These are phyloP conservation scores for Cladophialophora exuberans DNA, from an alignment of 2,329 filamentous ascomycete genomes.

Conservation along the genomic window DNA sequence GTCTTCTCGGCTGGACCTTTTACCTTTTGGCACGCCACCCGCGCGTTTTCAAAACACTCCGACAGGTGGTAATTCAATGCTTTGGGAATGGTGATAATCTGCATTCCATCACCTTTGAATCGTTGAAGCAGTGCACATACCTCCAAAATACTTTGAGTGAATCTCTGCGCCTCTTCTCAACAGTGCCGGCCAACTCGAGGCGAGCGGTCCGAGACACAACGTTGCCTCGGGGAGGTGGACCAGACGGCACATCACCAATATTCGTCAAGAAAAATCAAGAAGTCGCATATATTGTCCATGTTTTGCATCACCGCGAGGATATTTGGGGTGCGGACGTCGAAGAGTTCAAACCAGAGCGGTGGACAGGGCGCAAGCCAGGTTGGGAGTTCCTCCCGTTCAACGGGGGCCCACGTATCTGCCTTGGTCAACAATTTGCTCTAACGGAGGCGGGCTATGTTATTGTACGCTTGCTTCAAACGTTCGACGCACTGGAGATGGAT, in stretches of 20 bases:
- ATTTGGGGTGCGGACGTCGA: conserved; percentile 52
- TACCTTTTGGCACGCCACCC: not conserved
- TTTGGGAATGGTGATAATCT: conserved; percentile 8
- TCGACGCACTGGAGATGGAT: conserved; percentile 61
- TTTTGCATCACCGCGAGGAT: conserved; percentile 71
- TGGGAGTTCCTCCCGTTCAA: conserved; percentile 50
- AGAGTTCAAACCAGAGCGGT: conserved; percentile 68
- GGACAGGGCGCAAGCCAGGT: conserved; percentile 73
- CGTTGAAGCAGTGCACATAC: conserved; percentile 26
- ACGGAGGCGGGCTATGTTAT: conserved; percentile 34
- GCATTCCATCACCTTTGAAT: conserved; percentile 16
- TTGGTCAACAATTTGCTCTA: conserved; percentile 37
- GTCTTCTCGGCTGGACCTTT: not conserved
- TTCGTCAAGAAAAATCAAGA: conserved; percentile 57
- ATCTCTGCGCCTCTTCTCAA: conserved; percentile 52
- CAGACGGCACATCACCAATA: conserved; percentile 50
- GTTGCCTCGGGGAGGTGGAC: conserved; percentile 53
- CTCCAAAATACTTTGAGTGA: conserved; percentile 35
- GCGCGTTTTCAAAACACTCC: not conserved
- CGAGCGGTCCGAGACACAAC: conserved; percentile 53
- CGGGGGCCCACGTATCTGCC: conserved; percentile 35
- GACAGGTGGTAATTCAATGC: not conserved
- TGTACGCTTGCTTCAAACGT: conserved; percentile 35
- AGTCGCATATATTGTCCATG: conserved; percentile 68
- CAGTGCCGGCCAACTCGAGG: conserved; percentile 56